Base-by-base conservation (phyloP, 768 basidiomycete species). In the Pleurotus cornucopiae region DNA sequence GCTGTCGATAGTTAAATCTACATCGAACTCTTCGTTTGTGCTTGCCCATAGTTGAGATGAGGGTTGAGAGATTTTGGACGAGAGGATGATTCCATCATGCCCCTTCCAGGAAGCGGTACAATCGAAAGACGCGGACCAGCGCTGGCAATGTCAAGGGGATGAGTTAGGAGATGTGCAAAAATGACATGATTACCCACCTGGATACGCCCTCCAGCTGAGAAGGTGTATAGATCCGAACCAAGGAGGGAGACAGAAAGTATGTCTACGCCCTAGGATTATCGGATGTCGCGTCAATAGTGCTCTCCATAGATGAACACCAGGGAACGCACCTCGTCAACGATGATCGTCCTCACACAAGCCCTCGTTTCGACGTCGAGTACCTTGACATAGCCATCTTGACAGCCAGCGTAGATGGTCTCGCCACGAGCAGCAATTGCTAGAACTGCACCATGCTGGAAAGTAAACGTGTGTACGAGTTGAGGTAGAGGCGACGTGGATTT, bases 351-450 rank as follows among this genome's bases (percentile, higher is more conserved):
- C 23, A 98, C 85, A 38, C 91, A 74, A 0, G 93, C 92, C 60
- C 84, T 86, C 0, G 94, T 96, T 66, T 95, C 94, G 6, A 97
- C 71, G 67, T 98, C 95, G 71, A 91, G 83, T 4, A 98, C 86
- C 60, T 89, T 88, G 62, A 98, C 91, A 62, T 89, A 86, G 2
- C 96, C 96, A 60, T 93, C 94, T 70, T 98, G 96, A 62, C 94
- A 90, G 0, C 94, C 96, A 5, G 92, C 96, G 63, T 88, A 97
- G 18, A 98, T 77, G 1, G 91, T 90, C 16, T 91, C 90, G 18
- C 86, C 87, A 34, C 78, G 77, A 0, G 82, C 81, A 2, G 84
- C 83, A 23, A 98, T 76, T 0, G 92, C 83, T n/a, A 94, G 76
- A 5, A 97, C 85, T 0, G 93, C 95, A 1, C 94, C 91, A 61